Base-by-base conservation (phyloP, 1,139 yeast species). In the Magnusiomyces clavatus region DNA sequence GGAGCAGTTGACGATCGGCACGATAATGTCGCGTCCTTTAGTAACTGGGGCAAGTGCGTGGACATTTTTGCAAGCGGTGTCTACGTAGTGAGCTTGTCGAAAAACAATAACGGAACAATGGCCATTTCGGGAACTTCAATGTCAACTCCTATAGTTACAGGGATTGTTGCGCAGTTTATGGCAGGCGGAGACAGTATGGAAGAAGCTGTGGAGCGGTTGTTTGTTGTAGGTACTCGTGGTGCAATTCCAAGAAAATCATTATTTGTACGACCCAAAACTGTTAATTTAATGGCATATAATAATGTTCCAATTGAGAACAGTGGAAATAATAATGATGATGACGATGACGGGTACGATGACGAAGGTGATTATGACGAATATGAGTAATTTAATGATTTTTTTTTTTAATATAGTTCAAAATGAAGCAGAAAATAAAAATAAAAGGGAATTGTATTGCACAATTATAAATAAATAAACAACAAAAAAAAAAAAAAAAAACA, bases 11-110 rank as follows among this genome's bases (percentile, higher is more conserved):
- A 88, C 64, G 95, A 85, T 62, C 66, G 76, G 39, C 75, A 75
- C 24, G 95, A 87, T 60, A 65, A 76, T 0, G 73, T 88, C 42
- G 94, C 97, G 0, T 67, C 77, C 8, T 90, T 89, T 63, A 81
- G 95, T 20, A 89, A 89, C 61, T 89, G 94, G 90, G 97, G 96
- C 0, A 71, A 76, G 29, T 89, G 97, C 66, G 95, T 90, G 8
- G 88, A 87, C 62, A 70, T 89, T 2, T 85, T 87, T 69, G 90
- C 96, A 1, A 80, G 92, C 51, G 97, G 97, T 0, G 86, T 83
- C 0, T 72, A 73, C 40, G 84, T 90, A 13, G 53, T 62, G 4
- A 61, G 65, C 42, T 57, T 65, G 24, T 57, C 66, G 3, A 43
- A 52, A n/a, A 50, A 53, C 13, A 35, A 10, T 16, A 58, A 57